Conservation (phyloP, 768 basidiomycete species). For the Tulasnella sp. region DNA sequence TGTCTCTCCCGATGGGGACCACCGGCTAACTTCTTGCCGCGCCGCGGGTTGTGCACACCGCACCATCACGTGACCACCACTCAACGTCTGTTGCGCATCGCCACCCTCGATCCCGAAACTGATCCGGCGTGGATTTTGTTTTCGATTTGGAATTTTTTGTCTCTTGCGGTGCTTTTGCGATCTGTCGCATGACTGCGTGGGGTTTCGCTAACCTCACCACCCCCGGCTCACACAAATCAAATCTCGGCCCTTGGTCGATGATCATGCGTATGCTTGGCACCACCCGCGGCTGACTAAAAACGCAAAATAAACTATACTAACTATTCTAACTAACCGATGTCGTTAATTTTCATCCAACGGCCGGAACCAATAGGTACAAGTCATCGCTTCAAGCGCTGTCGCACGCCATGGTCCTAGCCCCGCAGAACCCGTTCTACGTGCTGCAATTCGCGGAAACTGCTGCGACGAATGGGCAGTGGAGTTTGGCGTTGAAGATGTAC, state of each 20-base stretch:
- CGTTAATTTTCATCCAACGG: too few species aligned
- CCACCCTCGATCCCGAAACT: background rate
- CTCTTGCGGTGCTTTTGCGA: background rate
- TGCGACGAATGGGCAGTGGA: constrained; percentile 65
- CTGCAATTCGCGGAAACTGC: constrained; percentile 87
- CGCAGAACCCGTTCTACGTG: constrained; percentile 80
- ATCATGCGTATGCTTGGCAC: background rate
- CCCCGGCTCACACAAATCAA: background rate
- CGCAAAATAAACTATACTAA: background rate
- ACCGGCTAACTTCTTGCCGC: background rate
- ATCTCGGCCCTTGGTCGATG: background rate
- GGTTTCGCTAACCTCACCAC: background rate
- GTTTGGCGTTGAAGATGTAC: constrained; percentile 74
- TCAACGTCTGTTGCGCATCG: background rate
- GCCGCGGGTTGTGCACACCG: background rate
- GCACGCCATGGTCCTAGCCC: constrained; percentile 74
- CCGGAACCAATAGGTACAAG: constrained; percentile 71
- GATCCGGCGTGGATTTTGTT: background rate
- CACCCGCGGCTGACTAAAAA: background rate
- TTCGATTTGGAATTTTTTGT: background rate
- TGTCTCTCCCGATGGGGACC: too few species aligned
- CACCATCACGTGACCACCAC: background rate
- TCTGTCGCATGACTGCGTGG: background rate
- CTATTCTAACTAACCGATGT: too few species aligned
- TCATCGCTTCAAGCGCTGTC: constrained; percentile 69